These are phyloP conservation scores for Trichoderma brevicompactum DNA, from an alignment of 2,329 filamentous ascomycete genomes.

Conservation along the genomic window DNA sequence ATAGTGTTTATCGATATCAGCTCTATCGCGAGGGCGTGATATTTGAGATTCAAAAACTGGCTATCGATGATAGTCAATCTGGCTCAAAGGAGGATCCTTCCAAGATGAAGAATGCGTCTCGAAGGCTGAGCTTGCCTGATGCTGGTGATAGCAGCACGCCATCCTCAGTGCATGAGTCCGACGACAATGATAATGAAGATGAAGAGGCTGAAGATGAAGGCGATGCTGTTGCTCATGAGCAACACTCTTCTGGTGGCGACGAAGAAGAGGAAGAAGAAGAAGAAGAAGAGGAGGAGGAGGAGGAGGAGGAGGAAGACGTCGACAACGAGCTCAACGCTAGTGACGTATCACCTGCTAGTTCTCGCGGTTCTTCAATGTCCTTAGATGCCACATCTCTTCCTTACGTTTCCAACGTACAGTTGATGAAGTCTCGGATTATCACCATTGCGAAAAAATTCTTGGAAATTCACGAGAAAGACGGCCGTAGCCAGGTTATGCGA, in stretches of 20 bases:
- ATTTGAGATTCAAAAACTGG: constrained; percentile 82
- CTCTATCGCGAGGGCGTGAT: constrained; percentile 98
- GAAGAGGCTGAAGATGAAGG: constrained; percentile 35
- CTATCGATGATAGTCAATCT: constrained; percentile 51
- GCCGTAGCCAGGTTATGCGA: constrained; percentile 72
- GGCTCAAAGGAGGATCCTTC: constrained; percentile 7
- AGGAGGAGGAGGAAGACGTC: constrained; percentile 55
- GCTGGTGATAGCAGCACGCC: constrained; percentile 33
- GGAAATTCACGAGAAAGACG: constrained; percentile 78
- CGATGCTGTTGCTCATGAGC: constrained; percentile 46
- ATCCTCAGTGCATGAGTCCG: constrained; percentile 39
- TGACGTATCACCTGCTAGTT: constrained; percentile 68
- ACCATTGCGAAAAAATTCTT: constrained; percentile 81
- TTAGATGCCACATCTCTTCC: constrained; percentile 59
- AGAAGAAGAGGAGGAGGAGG: constrained; percentile 55
- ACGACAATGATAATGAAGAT: constrained; percentile 36
- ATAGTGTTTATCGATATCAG: constrained; percentile 90
- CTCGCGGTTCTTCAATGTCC: constrained; percentile 68
- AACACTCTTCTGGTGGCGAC: constrained; percentile 50
- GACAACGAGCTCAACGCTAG: constrained; percentile 57
- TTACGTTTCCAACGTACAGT: constrained; percentile 53
- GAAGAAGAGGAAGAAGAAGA: constrained; percentile 51
- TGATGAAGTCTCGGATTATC: constrained; percentile 70
- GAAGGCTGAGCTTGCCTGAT: constrained; percentile 4
- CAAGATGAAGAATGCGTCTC: constrained; percentile 23